phyloP scores from a whole-genome alignment of 768 basidiomycete genomes.

The Collybia sordida region DNA sequence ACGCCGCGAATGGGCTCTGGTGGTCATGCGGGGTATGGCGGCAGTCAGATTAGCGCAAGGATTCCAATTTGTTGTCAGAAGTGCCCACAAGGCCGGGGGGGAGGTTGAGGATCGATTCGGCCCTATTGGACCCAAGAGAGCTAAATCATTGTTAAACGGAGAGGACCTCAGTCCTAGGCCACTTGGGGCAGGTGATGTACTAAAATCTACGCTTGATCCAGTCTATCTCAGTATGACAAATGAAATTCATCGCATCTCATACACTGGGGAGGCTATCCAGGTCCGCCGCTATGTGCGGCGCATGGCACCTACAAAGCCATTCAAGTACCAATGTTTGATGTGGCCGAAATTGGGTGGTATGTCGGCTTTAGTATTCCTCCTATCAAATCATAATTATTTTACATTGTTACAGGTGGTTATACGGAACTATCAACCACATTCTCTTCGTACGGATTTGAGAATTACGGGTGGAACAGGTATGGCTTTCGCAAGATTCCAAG shows the following conservation, averaged over 20 bases:
- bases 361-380: constrained; percentile 6
- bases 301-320: constrained; percentile 59
- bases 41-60: constrained; percentile 90
- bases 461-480: constrained; percentile 86
- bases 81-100: constrained; percentile 27
- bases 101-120: constrained; percentile 26
- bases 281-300: constrained; percentile 84
- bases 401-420: constrained; percentile 55
- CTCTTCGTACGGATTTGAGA: constrained; percentile 74
- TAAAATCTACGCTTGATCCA: constrained; percentile 60
- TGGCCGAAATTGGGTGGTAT: constrained; percentile 85
- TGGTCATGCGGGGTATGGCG: constrained; percentile 91
- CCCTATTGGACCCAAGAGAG: constrained; percentile 34
- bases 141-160: constrained; percentile 54
- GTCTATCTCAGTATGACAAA: constrained; percentile 95
- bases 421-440: constrained; percentile 77
- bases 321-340: constrained; percentile 85
- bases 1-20: constrained; percentile 71
- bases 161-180: constrained; percentile 59
- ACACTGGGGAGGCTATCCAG: constrained; percentile 87
- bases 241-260: constrained; percentile 91
- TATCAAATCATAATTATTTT: not conserved
- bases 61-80: constrained; percentile 85
- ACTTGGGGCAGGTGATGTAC: constrained; percentile 63
- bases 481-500: constrained; percentile 10